These are phyloP conservation scores for Terana coerulea DNA, from an alignment of 768 basidiomycete species.

Conservation along the genomic window DNA sequence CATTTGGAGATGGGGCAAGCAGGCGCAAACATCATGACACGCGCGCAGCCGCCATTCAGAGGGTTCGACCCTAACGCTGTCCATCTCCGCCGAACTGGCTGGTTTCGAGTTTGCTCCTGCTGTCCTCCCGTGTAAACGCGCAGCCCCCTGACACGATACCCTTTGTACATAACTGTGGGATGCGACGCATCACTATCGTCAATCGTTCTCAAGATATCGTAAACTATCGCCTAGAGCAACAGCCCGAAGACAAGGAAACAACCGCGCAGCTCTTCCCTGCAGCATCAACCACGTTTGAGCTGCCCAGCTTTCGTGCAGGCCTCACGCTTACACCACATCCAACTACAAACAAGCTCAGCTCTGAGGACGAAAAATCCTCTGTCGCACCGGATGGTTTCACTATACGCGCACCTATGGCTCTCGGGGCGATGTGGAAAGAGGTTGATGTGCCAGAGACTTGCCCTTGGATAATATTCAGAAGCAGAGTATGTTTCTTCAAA, in stretches of 20 bases:
- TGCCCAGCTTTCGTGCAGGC: slow-evolving; percentile 2
- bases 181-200: slow-evolving; percentile 30
- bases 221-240: slow-evolving; percentile 15
- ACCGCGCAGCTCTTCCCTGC: slow-evolving; percentile 5
- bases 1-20: background rate
- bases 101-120: background rate
- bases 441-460: slow-evolving; percentile 39
- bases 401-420: slow-evolving; percentile 21
- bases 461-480: slow-evolving; percentile 57
- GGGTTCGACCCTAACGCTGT: too few relatives aligned
- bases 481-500: slow-evolving; percentile 38
- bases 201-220: slow-evolving; percentile 34
- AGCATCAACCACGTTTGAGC: slow-evolving; percentile 10
- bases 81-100: background rate
- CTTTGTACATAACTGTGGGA: background rate
- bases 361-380: slow-evolving; percentile 20
- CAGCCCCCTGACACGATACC: background rate
- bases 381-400: slow-evolving; percentile 13
- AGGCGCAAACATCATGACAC: too few relatives aligned
- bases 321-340: slow-evolving; percentile 12
- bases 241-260: background rate
- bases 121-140: background rate
- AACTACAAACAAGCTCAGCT: slow-evolving; percentile 4
- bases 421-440: slow-evolving; percentile 42
- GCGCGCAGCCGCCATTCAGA: too few relatives aligned